phyloP scores from a whole-genome alignment of 768 basidiomycete species.

The Guyanaporus albipodus region DNA sequence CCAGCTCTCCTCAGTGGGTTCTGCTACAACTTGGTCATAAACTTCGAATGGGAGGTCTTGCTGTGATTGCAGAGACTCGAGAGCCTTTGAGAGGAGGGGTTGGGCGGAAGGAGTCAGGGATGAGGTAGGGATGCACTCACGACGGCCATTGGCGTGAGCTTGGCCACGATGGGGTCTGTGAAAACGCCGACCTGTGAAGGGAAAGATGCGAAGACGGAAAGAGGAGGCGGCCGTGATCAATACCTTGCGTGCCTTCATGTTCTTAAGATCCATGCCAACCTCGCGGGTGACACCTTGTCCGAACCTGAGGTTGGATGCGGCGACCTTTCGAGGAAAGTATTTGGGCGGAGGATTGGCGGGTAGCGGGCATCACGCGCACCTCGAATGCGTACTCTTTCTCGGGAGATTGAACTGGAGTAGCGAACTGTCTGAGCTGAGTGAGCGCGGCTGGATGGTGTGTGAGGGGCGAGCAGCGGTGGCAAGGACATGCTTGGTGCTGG shows the following conservation, averaged over 20 bases:
- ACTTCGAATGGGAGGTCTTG: conserved; percentile 75
- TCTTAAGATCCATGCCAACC: conserved; percentile 92
- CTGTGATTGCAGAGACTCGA: conserved; percentile 77
- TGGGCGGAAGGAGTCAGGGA: not conserved
- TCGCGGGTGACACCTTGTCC: conserved; percentile 88
- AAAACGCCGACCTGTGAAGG: conserved; percentile 83
- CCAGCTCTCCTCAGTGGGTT: conserved; percentile 92
- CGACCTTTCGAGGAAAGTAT: conserved; percentile 47
- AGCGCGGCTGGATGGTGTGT: conserved; percentile 38
- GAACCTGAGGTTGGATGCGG: conserved; percentile 84
- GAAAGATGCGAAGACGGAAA: conserved; percentile 5
- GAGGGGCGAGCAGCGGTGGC: conserved; percentile 60
- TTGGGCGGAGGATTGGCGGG: not conserved
- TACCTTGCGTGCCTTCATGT: conserved; percentile 87
- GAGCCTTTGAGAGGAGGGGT: conserved; percentile 43
- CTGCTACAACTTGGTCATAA: conserved; percentile 76
- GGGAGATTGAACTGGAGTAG: conserved; percentile 66
- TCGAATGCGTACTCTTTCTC: conserved; percentile 94
- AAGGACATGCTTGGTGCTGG: conserved; percentile 73
- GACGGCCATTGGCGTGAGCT: conserved; percentile 76
- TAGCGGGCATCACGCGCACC: conserved; percentile 34
- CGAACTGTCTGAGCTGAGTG: conserved; percentile 66
- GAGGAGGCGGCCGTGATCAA: not conserved
- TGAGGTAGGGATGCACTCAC: conserved; percentile 41
- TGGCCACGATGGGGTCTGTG: conserved; percentile 83